phyloP scores from a whole-genome alignment of 176 grass and related monocot species.

The Musa acuminata region DNA sequence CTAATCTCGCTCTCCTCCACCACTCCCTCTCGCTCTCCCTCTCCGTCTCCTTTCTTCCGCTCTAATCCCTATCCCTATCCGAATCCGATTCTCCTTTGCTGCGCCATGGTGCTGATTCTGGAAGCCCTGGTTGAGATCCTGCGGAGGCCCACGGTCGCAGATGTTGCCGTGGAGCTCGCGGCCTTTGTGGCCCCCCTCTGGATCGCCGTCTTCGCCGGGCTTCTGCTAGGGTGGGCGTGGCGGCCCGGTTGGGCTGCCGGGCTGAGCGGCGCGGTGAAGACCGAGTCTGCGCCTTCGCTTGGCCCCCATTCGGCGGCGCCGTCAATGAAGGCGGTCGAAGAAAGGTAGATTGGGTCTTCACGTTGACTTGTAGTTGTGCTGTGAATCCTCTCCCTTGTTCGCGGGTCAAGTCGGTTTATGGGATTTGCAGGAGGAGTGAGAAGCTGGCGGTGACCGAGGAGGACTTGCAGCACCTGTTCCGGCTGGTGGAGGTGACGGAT shows the following conservation, averaged over 20 bases:
- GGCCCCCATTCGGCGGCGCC: background rate
- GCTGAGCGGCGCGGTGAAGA: conserved; percentile 12
- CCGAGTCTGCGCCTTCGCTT: background rate
- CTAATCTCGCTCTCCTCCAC: too few species aligned
- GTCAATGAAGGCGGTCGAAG: background rate
- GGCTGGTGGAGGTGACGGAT: conserved; percentile 73
- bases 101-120: conserved; percentile 44
- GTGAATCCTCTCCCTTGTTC: background rate
- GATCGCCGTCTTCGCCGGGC: conserved; percentile 51
- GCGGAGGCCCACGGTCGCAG: conserved; percentile 38
- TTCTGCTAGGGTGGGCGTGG: conserved; percentile 83
- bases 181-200: conserved; percentile 49
- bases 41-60: too few species aligned
- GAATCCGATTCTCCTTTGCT: too few species aligned
- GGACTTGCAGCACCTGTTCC: conserved; percentile 53
- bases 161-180: conserved; percentile 45
- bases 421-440: conserved; percentile 23
- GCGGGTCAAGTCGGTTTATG: background rate
- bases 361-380: too few species aligned
- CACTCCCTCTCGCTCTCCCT: too few species aligned
- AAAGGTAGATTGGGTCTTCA: background rate
- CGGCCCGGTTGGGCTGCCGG: conserved; percentile 53
- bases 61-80: too few species aligned
- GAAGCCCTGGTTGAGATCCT: conserved; percentile 40
- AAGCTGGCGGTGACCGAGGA: conserved; percentile 30